These are phyloP conservation scores for Trichoderma oligosporum DNA, from an alignment of 2,329 filamentous ascomycete species.

Conservation along the genomic window DNA sequence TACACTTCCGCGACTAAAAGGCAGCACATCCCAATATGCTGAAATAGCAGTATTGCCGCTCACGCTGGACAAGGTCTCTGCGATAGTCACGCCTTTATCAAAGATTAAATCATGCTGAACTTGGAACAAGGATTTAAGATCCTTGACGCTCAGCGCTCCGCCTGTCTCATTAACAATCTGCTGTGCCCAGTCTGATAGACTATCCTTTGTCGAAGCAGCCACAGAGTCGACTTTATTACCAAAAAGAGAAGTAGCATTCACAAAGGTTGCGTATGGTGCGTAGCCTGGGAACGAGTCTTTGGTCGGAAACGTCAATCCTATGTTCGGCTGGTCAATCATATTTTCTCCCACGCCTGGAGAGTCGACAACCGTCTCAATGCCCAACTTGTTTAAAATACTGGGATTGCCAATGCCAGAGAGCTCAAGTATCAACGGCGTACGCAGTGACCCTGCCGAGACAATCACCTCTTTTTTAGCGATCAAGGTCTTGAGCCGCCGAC, in stretches of 20 bases:
- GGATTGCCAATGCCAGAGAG: constrained; percentile 34
- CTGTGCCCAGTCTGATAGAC: constrained; percentile 32
- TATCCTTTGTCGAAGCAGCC: constrained; percentile 25
- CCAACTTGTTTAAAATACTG: constrained; percentile 30
- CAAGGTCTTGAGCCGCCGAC: constrained; percentile 32
- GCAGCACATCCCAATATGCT: constrained; percentile 39
- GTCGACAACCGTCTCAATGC: constrained; percentile 34
- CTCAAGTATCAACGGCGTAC: constrained; percentile 29
- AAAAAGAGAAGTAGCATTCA: constrained; percentile 35
- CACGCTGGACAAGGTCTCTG: constrained; percentile 42
- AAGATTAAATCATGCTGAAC: constrained; percentile 49
- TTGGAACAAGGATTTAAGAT: constrained; percentile 39
- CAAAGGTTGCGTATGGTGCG: constrained; percentile 34
- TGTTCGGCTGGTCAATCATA: constrained; percentile 44
- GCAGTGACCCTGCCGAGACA: constrained; percentile 20
- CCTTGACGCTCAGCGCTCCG: constrained; percentile 28
- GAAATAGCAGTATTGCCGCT: constrained; percentile 33
- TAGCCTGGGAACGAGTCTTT: constrained; percentile 25
- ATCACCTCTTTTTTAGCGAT: constrained; percentile 39
- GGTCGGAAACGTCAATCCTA: constrained; percentile 26
- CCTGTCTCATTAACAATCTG: constrained; percentile 27
- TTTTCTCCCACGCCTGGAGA: constrained; percentile 40
- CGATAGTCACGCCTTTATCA: constrained; percentile 41
- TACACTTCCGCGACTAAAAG: constrained; percentile 55
- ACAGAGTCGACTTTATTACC: constrained; percentile 27